phyloP scores from a whole-genome alignment of 1,284 basidiomycete species.

The Somion occarium region DNA sequence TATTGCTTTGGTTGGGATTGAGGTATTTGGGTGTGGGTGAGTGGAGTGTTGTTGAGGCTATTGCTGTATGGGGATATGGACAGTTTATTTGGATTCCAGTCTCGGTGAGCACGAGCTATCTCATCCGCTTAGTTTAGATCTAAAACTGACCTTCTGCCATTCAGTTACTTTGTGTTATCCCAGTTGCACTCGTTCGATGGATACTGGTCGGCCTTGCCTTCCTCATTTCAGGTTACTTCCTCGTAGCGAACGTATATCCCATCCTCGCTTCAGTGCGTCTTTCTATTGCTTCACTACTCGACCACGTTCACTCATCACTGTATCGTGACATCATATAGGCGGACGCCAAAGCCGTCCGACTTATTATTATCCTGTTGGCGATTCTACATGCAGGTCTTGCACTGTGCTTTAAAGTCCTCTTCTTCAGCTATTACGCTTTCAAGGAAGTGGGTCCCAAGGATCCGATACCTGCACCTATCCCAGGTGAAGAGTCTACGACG shows the following conservation, averaged over 20 bases:
- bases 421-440: conserved; percentile 80
- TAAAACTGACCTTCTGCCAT: background rate
- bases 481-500: background rate
- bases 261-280: conserved; percentile 75
- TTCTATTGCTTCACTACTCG: too few relatives aligned
- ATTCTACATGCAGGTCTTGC: conserved; percentile 72
- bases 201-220: conserved; percentile 69
- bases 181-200: conserved; percentile 78
- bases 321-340: conserved; percentile 40
- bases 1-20: conserved; percentile 75
- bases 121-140: too few relatives aligned
- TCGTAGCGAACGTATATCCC: conserved; percentile 83
- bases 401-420: conserved; percentile 79
- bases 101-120: conserved; percentile 47
- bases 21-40: conserved; percentile 81
- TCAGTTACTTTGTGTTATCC: conserved; percentile 80
- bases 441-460: conserved; percentile 44
- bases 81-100: conserved; percentile 79
- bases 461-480: conserved; percentile 20
- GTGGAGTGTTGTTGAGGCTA: conserved; percentile 80
- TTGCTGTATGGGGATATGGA: conserved; percentile 71
- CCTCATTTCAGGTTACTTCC: conserved; percentile 76
- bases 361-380: conserved; percentile 71
- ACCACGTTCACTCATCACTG: background rate
- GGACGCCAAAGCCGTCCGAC: conserved; percentile 78